Base-by-base conservation (phyloP, 805 yeast genomes). In the Zygosaccharomyces bailii region DNA sequence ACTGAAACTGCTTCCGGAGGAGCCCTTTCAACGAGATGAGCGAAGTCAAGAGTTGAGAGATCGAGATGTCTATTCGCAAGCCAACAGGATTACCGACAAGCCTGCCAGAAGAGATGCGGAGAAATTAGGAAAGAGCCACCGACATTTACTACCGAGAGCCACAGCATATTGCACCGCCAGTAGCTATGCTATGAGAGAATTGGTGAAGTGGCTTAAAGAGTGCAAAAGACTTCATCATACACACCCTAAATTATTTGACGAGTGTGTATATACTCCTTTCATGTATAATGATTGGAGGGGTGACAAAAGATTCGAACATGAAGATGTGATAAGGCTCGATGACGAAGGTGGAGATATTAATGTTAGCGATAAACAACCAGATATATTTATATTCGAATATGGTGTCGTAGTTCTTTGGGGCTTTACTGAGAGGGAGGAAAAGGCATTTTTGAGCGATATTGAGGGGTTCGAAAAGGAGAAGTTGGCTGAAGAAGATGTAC, bases 381-480 rank as follows among this genome's bases (percentile, higher is more conserved):
- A 90, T 60, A 72, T 89, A 6, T 93, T 90, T 59, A 71, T 93
- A 5, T 93, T 93, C 69, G 96, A 90, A 57, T 93, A 93, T 65
- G 99, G 99, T 16, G 99, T 93, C n/a, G 81, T 88, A 24, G 96
- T 93, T 1, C 68, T 93, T 71, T 93, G 99, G 99, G 99, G 99
- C 0, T 93, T 87, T 59, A 79, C 88, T 1, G 75, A 80, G 43
- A 75, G 80, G 42, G 98, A 93, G 65, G 99, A 93, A 61, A 71
- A 68, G 52, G 80, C 88, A 40, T 86, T 93, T 54, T 67, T 93
- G 44, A 76, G 75, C 40, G 97, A 91, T 59, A 69, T 93, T 53
- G 95, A 91, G n/a, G 80, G 79, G 49, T 93, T 90, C 65, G 99
- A 86, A 59, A 84, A 79, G 59, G 99, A 93, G 61, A 93, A 93